Percentiles rank a stretch among this genome's conserved stretches.
These are phyloP conservation scores for Blastomyces gilchristii DNA, from an alignment of 2,329 filamentous ascomycete genomes.

Conservation along the genomic window DNA sequence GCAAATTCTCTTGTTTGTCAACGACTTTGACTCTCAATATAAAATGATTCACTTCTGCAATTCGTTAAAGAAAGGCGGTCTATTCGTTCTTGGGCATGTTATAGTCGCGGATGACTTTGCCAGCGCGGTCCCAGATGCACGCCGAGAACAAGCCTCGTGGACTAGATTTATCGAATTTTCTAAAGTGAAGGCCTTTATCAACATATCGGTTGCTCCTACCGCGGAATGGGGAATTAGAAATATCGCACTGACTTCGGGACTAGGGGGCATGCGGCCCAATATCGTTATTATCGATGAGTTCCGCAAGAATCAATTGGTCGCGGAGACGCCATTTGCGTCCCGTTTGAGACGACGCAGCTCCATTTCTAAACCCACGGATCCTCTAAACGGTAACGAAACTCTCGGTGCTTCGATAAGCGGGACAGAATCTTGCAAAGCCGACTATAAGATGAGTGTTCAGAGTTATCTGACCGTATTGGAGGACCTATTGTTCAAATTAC, in stretches of 20 bases:
- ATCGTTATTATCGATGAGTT: constrained; percentile 74
- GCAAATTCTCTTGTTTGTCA: constrained; percentile 74
- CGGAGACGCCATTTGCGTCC: constrained; percentile 29
- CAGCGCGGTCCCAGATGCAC: constrained; percentile 67
- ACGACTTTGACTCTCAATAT: constrained; percentile 70
- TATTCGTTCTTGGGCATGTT: constrained; percentile 80
- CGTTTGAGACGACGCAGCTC: constrained; percentile 10
- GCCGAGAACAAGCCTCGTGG: constrained; percentile 71
- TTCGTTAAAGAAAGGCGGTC: constrained; percentile 73
- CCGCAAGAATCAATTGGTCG: constrained; percentile 47
- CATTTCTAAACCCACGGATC: constrained; percentile 17
- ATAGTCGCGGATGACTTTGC: constrained; percentile 78
- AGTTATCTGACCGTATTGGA: constrained; percentile 76
- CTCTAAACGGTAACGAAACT: constrained; percentile 10
- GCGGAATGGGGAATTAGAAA: constrained; percentile 81
- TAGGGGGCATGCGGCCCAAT: constrained; percentile 83
- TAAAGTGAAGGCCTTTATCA: constrained; percentile 80
- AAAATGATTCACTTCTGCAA: constrained; percentile 86
- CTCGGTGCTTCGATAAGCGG: neutral
- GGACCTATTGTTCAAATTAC: constrained; percentile 64
- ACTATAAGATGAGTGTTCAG: constrained; percentile 40
- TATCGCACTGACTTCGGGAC: constrained; percentile 65
- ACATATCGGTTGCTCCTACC: constrained; percentile 70
- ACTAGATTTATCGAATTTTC: constrained; percentile 79
- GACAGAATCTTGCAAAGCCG: constrained; percentile 10